Base-by-base conservation (phyloP, 2,329 filamentous ascomycete genomes). In the Hypoxylon sp. region DNA sequence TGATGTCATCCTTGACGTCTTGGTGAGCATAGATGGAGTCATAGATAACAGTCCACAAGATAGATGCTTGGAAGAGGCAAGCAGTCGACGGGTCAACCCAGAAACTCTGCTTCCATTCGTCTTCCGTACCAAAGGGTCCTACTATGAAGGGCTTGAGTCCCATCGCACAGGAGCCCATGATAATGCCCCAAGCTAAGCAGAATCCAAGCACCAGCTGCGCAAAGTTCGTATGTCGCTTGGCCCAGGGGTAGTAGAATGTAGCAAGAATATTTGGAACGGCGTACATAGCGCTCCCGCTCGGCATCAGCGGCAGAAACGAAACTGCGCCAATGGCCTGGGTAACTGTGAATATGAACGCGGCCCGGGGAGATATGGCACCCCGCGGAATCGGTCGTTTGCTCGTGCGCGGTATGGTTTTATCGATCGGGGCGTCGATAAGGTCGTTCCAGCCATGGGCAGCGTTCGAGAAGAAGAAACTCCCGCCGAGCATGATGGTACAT, bases 1-100 rank as follows among this genome's bases (percentile, higher is more conserved):
- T 65, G 23, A 65, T 47, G 21, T 72, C 70, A 23, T 72, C 70
- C 12, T 54, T 56, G 4, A 69, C 35, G 38, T 72, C 71, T 43
- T 71, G 68, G 40, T 68, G 63, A 4, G 69, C 70, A 46, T 72
- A 72, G 34, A 72, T 67, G 5, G 69, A 71, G 51, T 72, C 70
- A 50, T 67, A 71, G 34, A 71, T 63, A 38, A 68, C 50, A 5
- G 62, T 65, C 68, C 69, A 71, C 4, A 71, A 43, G 3, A 66
- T 61, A 31, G 54, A 60, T 5, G 67, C 67, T n/a, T 62, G 15
- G 23, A 66, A 62, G 21, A 70, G 59, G 34, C 60, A 62, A 2
- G 54, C 41, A 8, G 61, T 62, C 32, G 66, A 58, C 23, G 62
- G 40, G 16, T 64, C 56, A 16, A 38, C 55, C 62, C 57, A 64